Percentiles rank a stretch among this genome's conserved stretches.
These are phyloP conservation scores for Volvariella volvacea DNA, from an alignment of 1,284 basidiomycete genomes.

Conservation along the genomic window DNA sequence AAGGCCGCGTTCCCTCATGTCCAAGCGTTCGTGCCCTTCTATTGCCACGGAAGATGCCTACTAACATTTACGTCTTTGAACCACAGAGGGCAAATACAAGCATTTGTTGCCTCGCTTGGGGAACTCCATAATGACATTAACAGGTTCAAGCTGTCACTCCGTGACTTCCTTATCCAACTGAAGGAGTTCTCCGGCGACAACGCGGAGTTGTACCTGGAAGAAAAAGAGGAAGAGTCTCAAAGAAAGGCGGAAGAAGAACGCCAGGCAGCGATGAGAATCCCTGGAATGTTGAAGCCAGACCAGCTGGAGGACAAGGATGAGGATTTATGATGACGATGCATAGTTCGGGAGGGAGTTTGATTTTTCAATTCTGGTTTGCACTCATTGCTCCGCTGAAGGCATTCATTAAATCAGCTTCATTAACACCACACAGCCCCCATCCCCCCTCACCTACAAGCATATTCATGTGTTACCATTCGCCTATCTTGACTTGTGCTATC, in stretches of 20 bases:
- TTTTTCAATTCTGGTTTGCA: neutral
- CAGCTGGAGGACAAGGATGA: slow-evolving; percentile 91
- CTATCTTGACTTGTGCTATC: slow-evolving; percentile 7
- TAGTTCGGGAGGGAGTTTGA: neutral
- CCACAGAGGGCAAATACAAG: slow-evolving; percentile 61
- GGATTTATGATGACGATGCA: slow-evolving; percentile 43
- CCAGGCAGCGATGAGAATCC: slow-evolving; percentile 87
- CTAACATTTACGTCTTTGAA: slow-evolving; percentile 7
- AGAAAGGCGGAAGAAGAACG: slow-evolving; percentile 71
- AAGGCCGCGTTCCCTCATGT: slow-evolving; percentile 89
- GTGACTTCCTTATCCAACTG: slow-evolving; percentile 87
- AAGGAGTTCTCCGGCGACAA: slow-evolving; percentile 85
- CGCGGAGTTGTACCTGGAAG: slow-evolving; percentile 81
- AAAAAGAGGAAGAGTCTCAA: slow-evolving; percentile 85
- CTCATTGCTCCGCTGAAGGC: slow-evolving; percentile 14
- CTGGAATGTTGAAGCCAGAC: slow-evolving; percentile 97
- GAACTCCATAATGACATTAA: slow-evolving; percentile 87
- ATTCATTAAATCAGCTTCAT: slow-evolving; percentile 9
- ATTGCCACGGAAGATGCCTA: neutral
- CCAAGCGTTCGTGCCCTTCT: slow-evolving; percentile 52
- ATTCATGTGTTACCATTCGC: slow-evolving; percentile 16
- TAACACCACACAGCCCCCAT: slow-evolving; percentile 11
- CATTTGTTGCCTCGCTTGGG: slow-evolving; percentile 78
- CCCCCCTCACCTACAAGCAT: slow-evolving; percentile 17
- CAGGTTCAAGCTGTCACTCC: slow-evolving; percentile 91